phyloP scores from a whole-genome alignment of 169 alveolate genomes.

The Eimeria praecox region DNA sequence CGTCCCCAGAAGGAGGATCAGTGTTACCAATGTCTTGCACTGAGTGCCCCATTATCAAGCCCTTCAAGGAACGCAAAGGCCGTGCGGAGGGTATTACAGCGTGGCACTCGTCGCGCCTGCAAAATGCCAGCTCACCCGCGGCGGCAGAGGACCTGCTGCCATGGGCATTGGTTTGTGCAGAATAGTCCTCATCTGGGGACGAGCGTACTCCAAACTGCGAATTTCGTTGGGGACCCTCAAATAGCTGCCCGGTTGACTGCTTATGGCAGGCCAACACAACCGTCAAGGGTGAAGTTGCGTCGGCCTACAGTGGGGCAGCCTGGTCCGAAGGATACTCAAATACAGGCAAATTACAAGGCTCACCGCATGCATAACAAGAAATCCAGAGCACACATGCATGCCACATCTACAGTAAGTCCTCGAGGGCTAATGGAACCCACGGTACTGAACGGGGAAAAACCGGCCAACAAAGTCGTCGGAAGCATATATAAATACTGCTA shows the following conservation, averaged over 20 bases:
- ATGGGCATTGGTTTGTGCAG: not conserved
- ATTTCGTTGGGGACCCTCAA: not conserved
- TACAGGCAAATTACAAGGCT: not conserved
- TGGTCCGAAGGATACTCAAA: not conserved
- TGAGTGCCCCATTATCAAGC: conserved; percentile 9
- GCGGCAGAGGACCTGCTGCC: conserved; percentile 41
- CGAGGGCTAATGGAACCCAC: conserved; percentile 13
- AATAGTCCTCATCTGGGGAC: conserved; percentile 10
- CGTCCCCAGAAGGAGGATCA: not conserved
- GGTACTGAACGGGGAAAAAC: not conserved
- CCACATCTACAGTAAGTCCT: conserved; percentile 11
- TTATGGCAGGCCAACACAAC: conserved; percentile 25
- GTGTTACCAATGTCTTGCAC: not conserved
- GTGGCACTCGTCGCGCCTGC: conserved; percentile 2
- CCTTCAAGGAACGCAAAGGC: not conserved
- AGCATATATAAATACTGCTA: conserved; percentile 30
- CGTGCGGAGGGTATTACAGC: conserved; percentile 5
- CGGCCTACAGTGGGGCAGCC: not conserved
- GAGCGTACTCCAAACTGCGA: not conserved
- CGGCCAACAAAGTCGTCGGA: conserved; percentile 7
- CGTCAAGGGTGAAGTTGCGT: conserved; percentile 48
- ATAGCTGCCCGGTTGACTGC: conserved; percentile 20
- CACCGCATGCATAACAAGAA: not conserved
- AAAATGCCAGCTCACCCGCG: conserved; percentile 25
- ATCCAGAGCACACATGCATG: conserved; percentile 34